phyloP scores from a whole-genome alignment of 1,139 yeast species.

The Magnusiomyces fungicola region DNA sequence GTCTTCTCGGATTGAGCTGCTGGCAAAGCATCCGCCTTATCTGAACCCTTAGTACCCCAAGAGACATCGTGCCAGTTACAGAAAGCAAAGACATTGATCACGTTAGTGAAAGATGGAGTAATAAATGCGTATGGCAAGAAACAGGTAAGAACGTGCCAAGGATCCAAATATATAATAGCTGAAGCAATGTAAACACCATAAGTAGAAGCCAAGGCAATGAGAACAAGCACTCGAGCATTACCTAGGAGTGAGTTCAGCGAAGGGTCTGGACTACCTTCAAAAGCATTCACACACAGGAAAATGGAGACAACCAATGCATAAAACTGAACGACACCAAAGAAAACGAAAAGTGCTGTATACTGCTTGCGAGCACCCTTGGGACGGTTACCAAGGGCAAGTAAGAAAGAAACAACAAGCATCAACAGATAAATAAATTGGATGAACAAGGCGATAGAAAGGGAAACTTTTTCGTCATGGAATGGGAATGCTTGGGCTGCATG shows the following conservation, averaged over 20 bases:
- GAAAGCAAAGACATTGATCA: conserved; percentile 70
- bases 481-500: conserved; percentile 7
- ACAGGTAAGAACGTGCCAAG: conserved; percentile 91
- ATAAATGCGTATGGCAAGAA: conserved; percentile 77
- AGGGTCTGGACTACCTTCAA: conserved; percentile 18
- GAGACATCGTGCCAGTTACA: conserved; percentile 95
- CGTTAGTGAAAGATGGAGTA: conserved; percentile 86
- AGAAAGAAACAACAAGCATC: conserved; percentile 33
- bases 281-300: conserved; percentile 34
- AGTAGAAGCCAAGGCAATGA: conserved; percentile 82
- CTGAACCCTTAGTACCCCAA: conserved; percentile 97
- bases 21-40: conserved; percentile 53
- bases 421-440: conserved; percentile 33
- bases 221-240: conserved; percentile 40
- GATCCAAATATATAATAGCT: conserved; percentile 68
- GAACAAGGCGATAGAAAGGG: conserved; percentile 32
- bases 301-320: conserved; percentile 35
- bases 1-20: conserved; percentile 45
- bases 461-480: conserved; percentile 10
- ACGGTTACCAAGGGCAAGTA: conserved; percentile 38
- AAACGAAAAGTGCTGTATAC: conserved; percentile 30
- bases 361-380: conserved; percentile 35
- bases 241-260: conserved; percentile 10
- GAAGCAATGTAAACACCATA: conserved; percentile 80
- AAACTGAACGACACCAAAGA: conserved; percentile 36